A percentile compares a stretch with the other conserved stretches of the same genome.
phyloP scores from a whole-genome alignment of 2,329 filamentous ascomycete genomes.

The Talaromyces marneffei region DNA sequence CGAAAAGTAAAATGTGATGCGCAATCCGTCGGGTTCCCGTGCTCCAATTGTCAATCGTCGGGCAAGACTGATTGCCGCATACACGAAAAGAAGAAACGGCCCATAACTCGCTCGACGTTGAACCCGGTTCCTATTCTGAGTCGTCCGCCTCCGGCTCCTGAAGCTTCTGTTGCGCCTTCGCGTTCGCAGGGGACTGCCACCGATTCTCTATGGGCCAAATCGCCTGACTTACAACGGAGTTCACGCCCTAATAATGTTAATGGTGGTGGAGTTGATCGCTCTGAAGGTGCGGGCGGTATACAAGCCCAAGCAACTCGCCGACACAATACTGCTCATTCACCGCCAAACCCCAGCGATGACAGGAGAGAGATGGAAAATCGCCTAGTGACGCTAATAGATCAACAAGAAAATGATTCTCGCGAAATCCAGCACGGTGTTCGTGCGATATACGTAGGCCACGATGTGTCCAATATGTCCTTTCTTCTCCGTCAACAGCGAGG shows the following conservation, averaged over 20 bases:
- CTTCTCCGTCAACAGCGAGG: slow-evolving; percentile 48
- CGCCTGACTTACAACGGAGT: background rate
- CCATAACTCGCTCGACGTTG: slow-evolving; percentile 36
- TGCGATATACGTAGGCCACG: slow-evolving; percentile 51
- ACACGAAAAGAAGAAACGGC: slow-evolving; percentile 48
- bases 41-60: slow-evolving; percentile 45
- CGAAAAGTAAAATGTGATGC: slow-evolving; percentile 50
- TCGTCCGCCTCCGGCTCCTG: slow-evolving; percentile 29
- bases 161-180: background rate
- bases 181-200: background rate
- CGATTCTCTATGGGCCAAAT: background rate
- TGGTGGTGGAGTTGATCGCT: background rate
- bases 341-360: slow-evolving; percentile 36
- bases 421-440: slow-evolving; percentile 47
- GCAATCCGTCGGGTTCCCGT: slow-evolving; percentile 43
- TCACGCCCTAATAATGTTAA: background rate
- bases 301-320: background rate
- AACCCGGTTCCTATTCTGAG: slow-evolving; percentile 45
- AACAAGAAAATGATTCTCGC: slow-evolving; percentile 40
- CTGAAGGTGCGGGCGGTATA: background rate
- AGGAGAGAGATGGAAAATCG: slow-evolving; percentile 41
- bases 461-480: slow-evolving; percentile 53
- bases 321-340: slow-evolving; percentile 17
- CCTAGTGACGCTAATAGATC: slow-evolving; percentile 48
- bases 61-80: slow-evolving; percentile 41